phyloP scores from a whole-genome alignment of 192 early-diverging fungal species.

The Gonapodya sp. region DNA sequence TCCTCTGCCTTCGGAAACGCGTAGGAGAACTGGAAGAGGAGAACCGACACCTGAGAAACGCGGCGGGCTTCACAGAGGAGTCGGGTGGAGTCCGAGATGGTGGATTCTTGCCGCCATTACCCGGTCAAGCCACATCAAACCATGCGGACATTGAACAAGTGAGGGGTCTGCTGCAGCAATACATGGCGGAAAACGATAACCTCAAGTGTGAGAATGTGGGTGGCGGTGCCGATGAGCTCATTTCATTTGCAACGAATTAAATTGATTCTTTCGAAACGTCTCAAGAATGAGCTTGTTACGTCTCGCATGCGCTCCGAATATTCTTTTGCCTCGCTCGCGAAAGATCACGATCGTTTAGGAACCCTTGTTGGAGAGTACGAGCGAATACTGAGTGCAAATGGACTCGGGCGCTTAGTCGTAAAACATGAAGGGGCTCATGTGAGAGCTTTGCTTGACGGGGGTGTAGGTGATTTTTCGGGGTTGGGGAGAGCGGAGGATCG shows the following conservation, averaged over 20 bases:
- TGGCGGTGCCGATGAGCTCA: neutral
- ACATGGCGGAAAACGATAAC: neutral
- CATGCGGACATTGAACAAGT: neutral
- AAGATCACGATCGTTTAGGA: neutral
- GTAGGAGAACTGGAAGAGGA: conserved; percentile 28
- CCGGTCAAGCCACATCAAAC: neutral
- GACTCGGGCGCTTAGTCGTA: neutral
- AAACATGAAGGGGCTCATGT: neutral
- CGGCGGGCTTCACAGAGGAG: neutral
- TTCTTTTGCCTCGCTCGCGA: neutral
- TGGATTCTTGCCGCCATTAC: neutral
- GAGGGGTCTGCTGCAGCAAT: neutral
- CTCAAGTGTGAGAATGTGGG: neutral
- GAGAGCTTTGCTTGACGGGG: too few relatives aligned
- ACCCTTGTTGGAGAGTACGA: neutral
- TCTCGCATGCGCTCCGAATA: neutral
- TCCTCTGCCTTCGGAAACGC: conserved; percentile 24
- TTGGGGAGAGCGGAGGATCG: too few relatives aligned
- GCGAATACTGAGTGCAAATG: neutral
- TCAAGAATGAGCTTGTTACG: neutral
- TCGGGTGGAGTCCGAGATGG: neutral
- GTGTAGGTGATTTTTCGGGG: too few relatives aligned
- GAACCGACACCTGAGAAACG: conserved; percentile 20
- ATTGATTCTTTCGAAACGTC: neutral
- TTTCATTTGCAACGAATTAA: neutral